Evolutionary conservation across 2,329 filamentous ascomycete species (phyloP).

Genomic region (Intubia oerlemansii): DNA sequence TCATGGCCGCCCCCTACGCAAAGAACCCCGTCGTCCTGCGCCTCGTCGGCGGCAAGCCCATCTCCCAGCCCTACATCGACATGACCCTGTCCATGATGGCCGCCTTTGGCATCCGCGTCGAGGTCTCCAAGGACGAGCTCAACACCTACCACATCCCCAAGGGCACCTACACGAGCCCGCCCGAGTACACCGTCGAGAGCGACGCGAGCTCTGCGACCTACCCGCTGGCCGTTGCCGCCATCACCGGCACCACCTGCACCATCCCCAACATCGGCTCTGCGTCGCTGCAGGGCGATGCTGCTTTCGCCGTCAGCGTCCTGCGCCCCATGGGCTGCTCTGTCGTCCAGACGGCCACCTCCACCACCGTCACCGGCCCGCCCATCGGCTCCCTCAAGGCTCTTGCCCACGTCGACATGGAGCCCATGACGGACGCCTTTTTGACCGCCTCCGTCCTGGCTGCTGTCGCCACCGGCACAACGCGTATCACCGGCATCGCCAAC

Average conservation of each 20-base stretch:
- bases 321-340: slow-evolving; percentile 86
- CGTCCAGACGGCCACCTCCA: slow-evolving; percentile 63
- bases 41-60: slow-evolving; percentile 88
- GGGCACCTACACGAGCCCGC: slow-evolving; percentile 62
- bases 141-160: slow-evolving; percentile 90
- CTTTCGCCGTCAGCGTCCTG: slow-evolving; percentile 79
- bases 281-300: slow-evolving; percentile 85
- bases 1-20: slow-evolving; percentile 94
- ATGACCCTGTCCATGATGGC: slow-evolving; percentile 99
- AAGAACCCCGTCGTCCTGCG: slow-evolving; percentile 81
- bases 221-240: slow-evolving; percentile 79
- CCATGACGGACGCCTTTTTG: slow-evolving; percentile 97
- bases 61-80: slow-evolving; percentile 92
- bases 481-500: slow-evolving; percentile 87
- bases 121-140: slow-evolving; percentile 52
- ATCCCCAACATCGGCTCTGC: slow-evolving; percentile 87
- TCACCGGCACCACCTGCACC: slow-evolving; percentile 88
- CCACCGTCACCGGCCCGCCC: slow-evolving; percentile 78
- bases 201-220: slow-evolving; percentile 97
- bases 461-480: slow-evolving; percentile 63
- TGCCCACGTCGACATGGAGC: slow-evolving; percentile 84
- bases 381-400: slow-evolving; percentile 53
- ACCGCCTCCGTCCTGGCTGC: slow-evolving; percentile 86
- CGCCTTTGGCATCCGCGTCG: slow-evolving; percentile 67
- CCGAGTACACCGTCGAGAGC: slow-evolving; percentile 80